These are phyloP conservation scores for Talaromyces sp. DNA, from an alignment of 2,329 filamentous ascomycete species.

Conservation along the genomic window DNA sequence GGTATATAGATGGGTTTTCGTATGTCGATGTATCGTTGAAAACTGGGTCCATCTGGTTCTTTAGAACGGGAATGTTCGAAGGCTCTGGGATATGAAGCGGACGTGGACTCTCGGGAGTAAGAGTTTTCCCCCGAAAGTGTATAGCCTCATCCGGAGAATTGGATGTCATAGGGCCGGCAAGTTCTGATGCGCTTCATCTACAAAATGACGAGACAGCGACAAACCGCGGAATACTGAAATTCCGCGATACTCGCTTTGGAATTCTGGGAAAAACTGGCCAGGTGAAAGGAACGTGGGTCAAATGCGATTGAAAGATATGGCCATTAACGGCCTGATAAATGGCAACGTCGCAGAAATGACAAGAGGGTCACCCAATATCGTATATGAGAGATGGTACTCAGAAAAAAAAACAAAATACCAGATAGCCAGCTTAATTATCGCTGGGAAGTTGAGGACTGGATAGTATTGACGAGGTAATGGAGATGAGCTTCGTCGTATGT, in stretches of 20 bases:
- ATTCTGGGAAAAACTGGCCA: neutral
- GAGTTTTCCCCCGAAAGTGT: slow-evolving; percentile 62
- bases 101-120: slow-evolving; percentile 69
- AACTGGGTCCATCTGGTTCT: slow-evolving; percentile 68
- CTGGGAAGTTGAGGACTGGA: neutral
- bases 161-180: slow-evolving; percentile 53
- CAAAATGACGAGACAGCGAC: slow-evolving; percentile 23
- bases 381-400: too few relatives aligned
- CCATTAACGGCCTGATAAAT: slow-evolving; percentile 1
- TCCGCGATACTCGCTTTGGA: slow-evolving; percentile 17
- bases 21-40: slow-evolving; percentile 66
- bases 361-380: too few relatives aligned
- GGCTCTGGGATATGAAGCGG: slow-evolving; percentile 66
- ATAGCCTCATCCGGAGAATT: slow-evolving; percentile 47
- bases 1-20: slow-evolving; percentile 38
- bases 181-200: slow-evolving; percentile 41
- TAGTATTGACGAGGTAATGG: neutral
- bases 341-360: neutral
- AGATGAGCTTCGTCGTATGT: slow-evolving; percentile 11
- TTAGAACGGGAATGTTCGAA: slow-evolving; percentile 65
- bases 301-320: slow-evolving; percentile 2
- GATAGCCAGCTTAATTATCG: neutral
- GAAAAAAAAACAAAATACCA: neutral
- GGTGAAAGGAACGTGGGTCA: neutral
- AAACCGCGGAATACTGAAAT: slow-evolving; percentile 17